A percentile compares a stretch with the other conserved stretches of the same genome.
These are phyloP conservation scores for Hypholoma sublateritium DNA, from an alignment of 768 basidiomycete genomes.

Conservation along the genomic window DNA sequence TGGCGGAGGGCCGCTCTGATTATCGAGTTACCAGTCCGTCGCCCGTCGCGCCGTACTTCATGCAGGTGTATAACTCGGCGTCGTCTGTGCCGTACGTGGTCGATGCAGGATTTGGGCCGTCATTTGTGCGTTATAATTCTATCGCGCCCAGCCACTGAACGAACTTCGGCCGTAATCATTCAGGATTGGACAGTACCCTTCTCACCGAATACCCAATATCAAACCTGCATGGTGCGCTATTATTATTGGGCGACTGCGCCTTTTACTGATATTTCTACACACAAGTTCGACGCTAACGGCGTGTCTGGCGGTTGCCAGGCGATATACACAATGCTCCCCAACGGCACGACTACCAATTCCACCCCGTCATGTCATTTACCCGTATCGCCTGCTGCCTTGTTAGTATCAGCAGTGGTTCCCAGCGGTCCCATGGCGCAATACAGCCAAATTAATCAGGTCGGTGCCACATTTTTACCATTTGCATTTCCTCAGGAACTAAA, in stretches of 20 bases:
- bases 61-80: constrained; percentile 50
- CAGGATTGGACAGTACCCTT: constrained; percentile 54
- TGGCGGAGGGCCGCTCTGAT: not conserved
- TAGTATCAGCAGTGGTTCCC: constrained; percentile 33
- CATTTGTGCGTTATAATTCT: constrained; percentile 26
- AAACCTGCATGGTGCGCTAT: constrained; percentile 52
- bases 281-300: constrained; percentile 47
- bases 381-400: constrained; percentile 31
- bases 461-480: not conserved
- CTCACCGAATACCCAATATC: constrained; percentile 49
- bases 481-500: not conserved
- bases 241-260: not conserved
- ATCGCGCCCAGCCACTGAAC: not conserved
- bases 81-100: constrained; percentile 44
- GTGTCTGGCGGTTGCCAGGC: constrained; percentile 53
- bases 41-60: constrained; percentile 47
- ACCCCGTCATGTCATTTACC: constrained; percentile 40
- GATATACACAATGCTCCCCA: constrained; percentile 45
- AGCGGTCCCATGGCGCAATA: constrained; percentile 42
- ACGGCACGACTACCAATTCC: constrained; percentile 20
- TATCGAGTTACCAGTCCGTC: constrained; percentile 31
- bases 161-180: not conserved
- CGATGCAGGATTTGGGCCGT: constrained; percentile 32
- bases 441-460: constrained; percentile 47
- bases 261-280: not conserved